phyloP scores from a whole-genome alignment of 1,284 basidiomycete genomes.

The Trichosporon sp. region DNA sequence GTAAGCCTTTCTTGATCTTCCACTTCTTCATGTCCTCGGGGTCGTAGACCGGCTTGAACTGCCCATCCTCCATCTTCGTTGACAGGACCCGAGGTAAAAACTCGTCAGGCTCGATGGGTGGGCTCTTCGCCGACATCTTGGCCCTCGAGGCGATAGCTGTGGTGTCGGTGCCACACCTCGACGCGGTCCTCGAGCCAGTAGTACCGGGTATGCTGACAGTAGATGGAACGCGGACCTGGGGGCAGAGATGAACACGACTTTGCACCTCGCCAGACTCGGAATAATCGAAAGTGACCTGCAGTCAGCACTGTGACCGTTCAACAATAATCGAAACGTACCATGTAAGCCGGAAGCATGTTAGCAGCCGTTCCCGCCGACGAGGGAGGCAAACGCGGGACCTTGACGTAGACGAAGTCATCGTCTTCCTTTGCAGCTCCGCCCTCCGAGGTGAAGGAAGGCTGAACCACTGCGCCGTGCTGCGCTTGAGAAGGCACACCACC shows the following conservation, averaged over 20 bases:
- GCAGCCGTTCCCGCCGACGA: background rate
- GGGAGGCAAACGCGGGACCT: background rate
- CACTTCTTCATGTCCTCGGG: slow-evolving; percentile 37
- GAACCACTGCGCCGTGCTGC: background rate
- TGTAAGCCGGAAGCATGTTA: background rate
- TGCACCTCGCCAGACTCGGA: background rate
- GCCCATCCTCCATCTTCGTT: slow-evolving; percentile 35
- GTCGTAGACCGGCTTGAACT: slow-evolving; percentile 40
- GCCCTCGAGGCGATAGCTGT: background rate
- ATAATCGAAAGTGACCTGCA: background rate
- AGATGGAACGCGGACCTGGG: background rate
- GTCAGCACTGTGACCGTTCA: background rate
- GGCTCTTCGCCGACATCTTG: background rate
- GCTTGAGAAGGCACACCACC: background rate
- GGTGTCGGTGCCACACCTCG: background rate
- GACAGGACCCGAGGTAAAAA: slow-evolving; percentile 25
- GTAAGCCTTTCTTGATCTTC: slow-evolving; percentile 31
- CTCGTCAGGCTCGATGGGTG: background rate
- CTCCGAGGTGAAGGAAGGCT: background rate
- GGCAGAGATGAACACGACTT: background rate
- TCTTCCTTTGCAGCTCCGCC: background rate
- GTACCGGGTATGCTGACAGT: background rate
- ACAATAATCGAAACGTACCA: background rate
- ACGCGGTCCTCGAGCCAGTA: background rate
- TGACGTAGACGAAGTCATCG: background rate